phyloP scores from a whole-genome alignment of 78 protist species.

The Capsaspora owczarzaki region DNA sequence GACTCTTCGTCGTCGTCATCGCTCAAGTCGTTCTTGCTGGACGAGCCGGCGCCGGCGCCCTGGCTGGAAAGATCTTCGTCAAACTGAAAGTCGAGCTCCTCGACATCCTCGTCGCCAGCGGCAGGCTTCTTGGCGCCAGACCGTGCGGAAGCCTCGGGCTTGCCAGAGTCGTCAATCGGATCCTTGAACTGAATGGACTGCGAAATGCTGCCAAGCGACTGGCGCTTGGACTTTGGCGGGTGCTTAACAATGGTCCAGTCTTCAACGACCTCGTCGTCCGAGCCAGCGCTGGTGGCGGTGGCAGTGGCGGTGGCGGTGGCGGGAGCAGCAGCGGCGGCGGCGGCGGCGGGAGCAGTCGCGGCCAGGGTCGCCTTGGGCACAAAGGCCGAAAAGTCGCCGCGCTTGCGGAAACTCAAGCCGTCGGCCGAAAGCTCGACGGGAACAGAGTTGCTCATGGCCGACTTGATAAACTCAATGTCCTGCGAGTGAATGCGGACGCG shows the following conservation, averaged over 20 bases:
- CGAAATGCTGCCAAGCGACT: too few relatives aligned
- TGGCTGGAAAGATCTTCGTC: slow-evolving; percentile 14
- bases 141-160: too few relatives aligned
- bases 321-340: too few relatives aligned
- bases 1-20: background rate
- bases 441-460: background rate
- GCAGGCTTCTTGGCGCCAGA: too few relatives aligned
- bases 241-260: too few relatives aligned
- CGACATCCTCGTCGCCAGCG: slow-evolving; percentile 10
- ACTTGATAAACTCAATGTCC: slow-evolving; percentile 2
- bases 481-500: slow-evolving; percentile 28
- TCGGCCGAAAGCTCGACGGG: background rate
- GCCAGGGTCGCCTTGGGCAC: background rate
- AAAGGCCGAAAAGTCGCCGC: slow-evolving; percentile 4
- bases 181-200: too few relatives aligned
- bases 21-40: background rate
- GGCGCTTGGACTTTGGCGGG: too few relatives aligned
- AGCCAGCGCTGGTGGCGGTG: too few relatives aligned
- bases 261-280: too few relatives aligned
- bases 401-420: slow-evolving; percentile 5
- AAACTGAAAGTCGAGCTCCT: slow-evolving; percentile 28
- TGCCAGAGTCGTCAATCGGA: too few relatives aligned
- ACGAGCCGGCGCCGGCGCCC: too few relatives aligned
- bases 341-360: background rate
- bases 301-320: too few relatives aligned